phyloP scores from a whole-genome alignment of 306 rosid species.

The Ormosia emarginata region DNA sequence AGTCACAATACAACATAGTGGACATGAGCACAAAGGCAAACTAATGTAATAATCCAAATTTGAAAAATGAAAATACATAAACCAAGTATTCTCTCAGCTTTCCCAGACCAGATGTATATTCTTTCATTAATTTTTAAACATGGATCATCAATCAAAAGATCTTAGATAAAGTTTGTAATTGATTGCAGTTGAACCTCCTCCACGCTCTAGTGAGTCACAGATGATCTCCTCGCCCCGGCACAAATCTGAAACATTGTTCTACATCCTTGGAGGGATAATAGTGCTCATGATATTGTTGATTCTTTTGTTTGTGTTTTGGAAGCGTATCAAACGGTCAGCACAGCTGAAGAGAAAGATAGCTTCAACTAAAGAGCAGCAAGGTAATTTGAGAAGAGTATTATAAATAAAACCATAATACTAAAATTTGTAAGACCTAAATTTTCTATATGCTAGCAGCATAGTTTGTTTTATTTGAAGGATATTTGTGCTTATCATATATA shows the following conservation, averaged over 20 bases:
- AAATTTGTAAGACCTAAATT: not conserved
- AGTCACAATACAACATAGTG: not conserved
- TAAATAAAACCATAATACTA: not conserved
- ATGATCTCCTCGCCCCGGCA: not conserved
- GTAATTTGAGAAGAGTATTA: not conserved
- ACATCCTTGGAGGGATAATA: conserved; percentile 58
- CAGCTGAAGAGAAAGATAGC: not conserved
- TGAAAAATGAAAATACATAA: not conserved
- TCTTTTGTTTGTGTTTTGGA: conserved; percentile 42
- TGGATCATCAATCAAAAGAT: not conserved
- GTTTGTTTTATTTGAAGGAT: conserved; percentile 22
- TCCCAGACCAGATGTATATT: not conserved
- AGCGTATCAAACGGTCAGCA: conserved; percentile 26
- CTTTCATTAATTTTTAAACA: not conserved
- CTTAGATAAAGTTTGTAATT: not conserved
- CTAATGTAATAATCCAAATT: too few species aligned
- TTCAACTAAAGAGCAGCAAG: conserved; percentile 25
- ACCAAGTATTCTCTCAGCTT: not conserved
- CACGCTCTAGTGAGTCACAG: not conserved
- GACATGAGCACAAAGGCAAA: too few species aligned
- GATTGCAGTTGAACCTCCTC: conserved; percentile 24
- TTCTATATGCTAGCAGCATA: not conserved
- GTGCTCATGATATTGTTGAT: conserved; percentile 40
- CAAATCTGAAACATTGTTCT: conserved; percentile 24
- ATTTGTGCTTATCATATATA: not conserved